Evolutionary conservation across 352 stramenopile species (phyloP), one percentile per base, ranked within the genome.

Genomic region (Phytopythium sindhum): DNA sequence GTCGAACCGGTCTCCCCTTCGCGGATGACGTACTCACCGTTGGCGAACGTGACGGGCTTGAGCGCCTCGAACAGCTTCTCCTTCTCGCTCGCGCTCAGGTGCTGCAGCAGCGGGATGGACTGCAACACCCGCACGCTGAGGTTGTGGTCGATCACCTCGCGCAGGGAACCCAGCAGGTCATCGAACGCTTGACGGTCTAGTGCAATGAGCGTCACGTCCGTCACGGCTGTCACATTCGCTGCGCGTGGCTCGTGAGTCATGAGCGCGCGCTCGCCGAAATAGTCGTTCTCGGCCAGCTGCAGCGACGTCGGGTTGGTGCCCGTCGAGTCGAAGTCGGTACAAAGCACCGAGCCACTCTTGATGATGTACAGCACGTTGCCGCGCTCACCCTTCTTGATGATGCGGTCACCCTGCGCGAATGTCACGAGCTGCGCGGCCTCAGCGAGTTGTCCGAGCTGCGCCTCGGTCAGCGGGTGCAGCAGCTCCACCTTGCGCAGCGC

Each of bases 151-250:
- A 98, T 86, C 11, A 98, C 78, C 60, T 91, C 88, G n/a, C 94
- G 74, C 26, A 98, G 72, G 61, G 93, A 88, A 26, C 96, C 96
- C 23, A 99, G 71, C 44, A 97, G 89, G 48, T 93, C 80, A 64
- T 97, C 85, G 65, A 99, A 98, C 14, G 96, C 93, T 61, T 98
- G 89, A 37, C 91, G 85, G 67, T 97, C 91, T 42, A 99, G 77
- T 21, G 82, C 88, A 58, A 98, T 88, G 17, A 83, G 66, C 14
- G 76, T 79, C 47, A 89, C 81, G 41, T 87, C 75, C 17, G 76
- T 89, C 50, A 80, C 75, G 0, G 91, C 90, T 9, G 88, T 91
- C 61, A 97, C 89, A 42, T 97, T 98, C 1, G 91, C 91, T 3
- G 89, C 83, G 23, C 89, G 81, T 59, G 91, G 86, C 69, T 98